Evolutionary conservation across 1,284 basidiomycete genomes (phyloP), one percentile per base, ranked within the genome.

Genomic region (Peniophora sp.): DNA sequence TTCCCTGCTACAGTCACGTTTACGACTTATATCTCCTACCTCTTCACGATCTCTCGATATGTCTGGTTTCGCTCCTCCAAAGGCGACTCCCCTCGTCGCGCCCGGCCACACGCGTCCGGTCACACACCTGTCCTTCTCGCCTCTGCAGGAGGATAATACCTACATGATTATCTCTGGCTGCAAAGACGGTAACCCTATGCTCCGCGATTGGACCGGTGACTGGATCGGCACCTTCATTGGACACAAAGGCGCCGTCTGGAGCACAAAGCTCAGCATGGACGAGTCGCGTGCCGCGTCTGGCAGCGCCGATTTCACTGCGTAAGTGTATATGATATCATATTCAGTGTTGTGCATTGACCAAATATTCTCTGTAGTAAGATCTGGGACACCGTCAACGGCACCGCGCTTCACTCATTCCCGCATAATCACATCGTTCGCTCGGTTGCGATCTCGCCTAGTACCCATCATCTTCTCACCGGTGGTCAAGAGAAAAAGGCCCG

Each of bases 161-260:
- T 97, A 87, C 68, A 74, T 95, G 55, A 78, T 97, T 57, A 88
- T 96, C 61, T 96, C 92, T 49, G 90, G 89, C 60, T 97, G 94
- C 75, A 97, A 97, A 71, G 94, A 97, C 74, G 93, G 93, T 32
- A 95, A 93, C 60, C 93, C 94, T 34, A 96, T 96, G 92, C 73
- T 97, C 57, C 82, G 93, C 58, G 92, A 94, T 64, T 95, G 92
- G 93, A 92, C 92, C 48, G 96, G 96, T 24, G 96, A 99, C 68
- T 99, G 96, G 96, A 89, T 97, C 61, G 96, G 96, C 20, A 98
- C 96, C 5, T 99, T 99, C 68, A 76, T 97, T 15, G 95, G 95
- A 2, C 96, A 99, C 74, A 99, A 99, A 68, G 96, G 96, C 54
- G 97, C 97, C 5, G 97, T 99, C 3, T 99, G 97, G 96, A 87